A percentile compares a stretch with the other conserved stretches of the same genome.
These are phyloP conservation scores for Starmerella apicola DNA, from an alignment of 805 yeast species.

Conservation along the genomic window DNA sequence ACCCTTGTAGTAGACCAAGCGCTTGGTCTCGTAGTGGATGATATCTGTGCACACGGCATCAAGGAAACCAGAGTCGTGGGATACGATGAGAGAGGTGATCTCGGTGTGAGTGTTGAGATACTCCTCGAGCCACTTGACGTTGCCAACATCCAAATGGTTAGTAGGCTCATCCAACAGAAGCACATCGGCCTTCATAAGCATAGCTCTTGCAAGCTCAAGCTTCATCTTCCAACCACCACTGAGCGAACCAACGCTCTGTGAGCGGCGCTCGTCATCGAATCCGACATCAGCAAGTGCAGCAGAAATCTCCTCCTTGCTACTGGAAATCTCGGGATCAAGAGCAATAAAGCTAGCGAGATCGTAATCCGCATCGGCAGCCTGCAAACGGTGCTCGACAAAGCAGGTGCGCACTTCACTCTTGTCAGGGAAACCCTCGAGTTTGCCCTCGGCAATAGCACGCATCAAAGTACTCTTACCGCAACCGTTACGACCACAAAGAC, in stretches of 20 bases:
- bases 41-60: slow-evolving; percentile 95
- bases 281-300: slow-evolving; percentile 75
- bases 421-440: slow-evolving; percentile 93
- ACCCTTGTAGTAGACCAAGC: slow-evolving; percentile 91
- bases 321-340: slow-evolving; percentile 68
- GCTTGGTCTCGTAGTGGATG: slow-evolving; percentile 90
- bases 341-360: slow-evolving; percentile 81
- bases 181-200: slow-evolving; percentile 94
- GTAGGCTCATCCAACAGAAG: slow-evolving; percentile 95
- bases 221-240: slow-evolving; percentile 99
- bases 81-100: slow-evolving; percentile 88
- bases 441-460: slow-evolving; percentile 95
- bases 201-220: slow-evolving; percentile 95
- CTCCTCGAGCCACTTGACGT: slow-evolving; percentile 88
- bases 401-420: slow-evolving; percentile 78
- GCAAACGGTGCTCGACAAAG: slow-evolving; percentile 92
- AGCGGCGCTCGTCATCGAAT: slow-evolving; percentile 78
- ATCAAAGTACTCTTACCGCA: slow-evolving; percentile 96
- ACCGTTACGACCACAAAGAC: slow-evolving; percentile 96
- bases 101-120: slow-evolving; percentile 70
- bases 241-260: slow-evolving; percentile 82
- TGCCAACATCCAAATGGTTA: slow-evolving; percentile 88
- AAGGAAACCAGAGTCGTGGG: slow-evolving; percentile 94
- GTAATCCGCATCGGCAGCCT: slow-evolving; percentile 87
- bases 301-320: slow-evolving; percentile 59